Conservation (phyloP, 371 early-diverging fungal genomes). For the Rhizopus arrhizus region DNA sequence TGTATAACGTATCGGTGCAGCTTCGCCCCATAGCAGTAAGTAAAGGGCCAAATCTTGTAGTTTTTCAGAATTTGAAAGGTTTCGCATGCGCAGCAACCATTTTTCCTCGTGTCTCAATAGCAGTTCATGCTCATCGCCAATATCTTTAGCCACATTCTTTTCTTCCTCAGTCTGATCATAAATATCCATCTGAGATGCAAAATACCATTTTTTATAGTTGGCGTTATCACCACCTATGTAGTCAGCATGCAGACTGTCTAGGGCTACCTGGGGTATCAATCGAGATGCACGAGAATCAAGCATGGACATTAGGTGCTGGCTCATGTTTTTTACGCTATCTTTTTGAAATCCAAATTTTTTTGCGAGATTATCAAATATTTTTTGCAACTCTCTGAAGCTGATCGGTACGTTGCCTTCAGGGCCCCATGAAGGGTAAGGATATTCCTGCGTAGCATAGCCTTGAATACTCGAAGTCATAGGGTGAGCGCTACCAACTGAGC, state of each 20-base stretch:
- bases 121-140: constrained; percentile 42
- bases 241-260: constrained; percentile 81
- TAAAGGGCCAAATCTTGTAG: constrained; percentile 79
- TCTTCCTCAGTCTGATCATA: constrained; percentile 63
- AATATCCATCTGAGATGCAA: constrained; percentile 78
- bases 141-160: constrained; percentile 41
- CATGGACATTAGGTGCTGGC: constrained; percentile 79
- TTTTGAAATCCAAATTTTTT: constrained; percentile 80
- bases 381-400: constrained; percentile 19
- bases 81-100: constrained; percentile 74
- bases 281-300: constrained; percentile 85
- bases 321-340: constrained; percentile 77
- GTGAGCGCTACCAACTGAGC: background rate
- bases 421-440: constrained; percentile 72
- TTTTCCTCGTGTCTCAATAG: constrained; percentile 61
- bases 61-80: constrained; percentile 71
- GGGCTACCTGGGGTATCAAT: constrained; percentile 73
- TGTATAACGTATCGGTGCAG: constrained; percentile 76
- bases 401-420: constrained; percentile 42
- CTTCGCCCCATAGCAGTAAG: constrained; percentile 88
- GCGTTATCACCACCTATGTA: constrained; percentile 85
- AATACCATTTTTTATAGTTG: constrained; percentile 87
- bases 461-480: constrained; percentile 1
- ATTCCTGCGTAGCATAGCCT: constrained; percentile 15
- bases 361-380: constrained; percentile 26